Conservation (phyloP, 805 yeast genomes). For the Saturnispora zaruensis region DNA sequence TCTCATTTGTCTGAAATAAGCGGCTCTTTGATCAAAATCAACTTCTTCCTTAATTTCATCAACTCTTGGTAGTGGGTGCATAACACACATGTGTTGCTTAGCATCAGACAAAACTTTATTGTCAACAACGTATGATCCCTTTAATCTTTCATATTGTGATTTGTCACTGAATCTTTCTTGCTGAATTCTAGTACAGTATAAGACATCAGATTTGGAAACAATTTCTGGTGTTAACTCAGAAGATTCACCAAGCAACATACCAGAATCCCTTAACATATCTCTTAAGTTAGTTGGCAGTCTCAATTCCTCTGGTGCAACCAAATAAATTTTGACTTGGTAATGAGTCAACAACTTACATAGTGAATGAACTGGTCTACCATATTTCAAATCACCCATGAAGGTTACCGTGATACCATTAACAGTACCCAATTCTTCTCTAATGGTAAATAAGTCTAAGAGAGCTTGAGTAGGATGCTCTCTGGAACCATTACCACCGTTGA, state of each 20-base stretch:
- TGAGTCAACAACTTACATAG: conserved; percentile 81
- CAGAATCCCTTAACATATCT: conserved; percentile 53
- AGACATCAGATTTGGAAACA: conserved; percentile 83
- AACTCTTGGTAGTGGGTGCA: conserved; percentile 98
- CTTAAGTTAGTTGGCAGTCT: conserved; percentile 70
- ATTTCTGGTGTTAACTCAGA: conserved; percentile 75
- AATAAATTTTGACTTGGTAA: conserved; percentile 87
- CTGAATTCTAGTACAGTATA: conserved; percentile 97
- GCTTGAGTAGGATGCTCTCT: conserved; percentile 99
- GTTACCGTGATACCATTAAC: conserved; percentile 97
- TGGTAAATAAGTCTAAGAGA: conserved; percentile 91
- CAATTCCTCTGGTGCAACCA: conserved; percentile 86
- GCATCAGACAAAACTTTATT: conserved; percentile 86
- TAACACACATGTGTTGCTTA: conserved; percentile 95
- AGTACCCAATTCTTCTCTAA: conserved; percentile 97
- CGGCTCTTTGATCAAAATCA: conserved; percentile 98
- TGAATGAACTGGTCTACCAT: conserved; percentile 98
- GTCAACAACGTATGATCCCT: conserved; percentile 87
- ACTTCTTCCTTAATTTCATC: conserved; percentile 96
- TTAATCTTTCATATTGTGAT: conserved; percentile 75
- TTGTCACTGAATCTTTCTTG: conserved; percentile 83
- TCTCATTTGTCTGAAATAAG: conserved; percentile 99
- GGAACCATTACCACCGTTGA: conserved; percentile 97
- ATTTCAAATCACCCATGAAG: conserved; percentile 97
- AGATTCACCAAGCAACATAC: conserved; percentile 67